A percentile compares a stretch with the other conserved stretches of the same genome.
Conservation (phyloP, 192 early-diverging fungal species). For the Linnemannia zychae region DNA sequence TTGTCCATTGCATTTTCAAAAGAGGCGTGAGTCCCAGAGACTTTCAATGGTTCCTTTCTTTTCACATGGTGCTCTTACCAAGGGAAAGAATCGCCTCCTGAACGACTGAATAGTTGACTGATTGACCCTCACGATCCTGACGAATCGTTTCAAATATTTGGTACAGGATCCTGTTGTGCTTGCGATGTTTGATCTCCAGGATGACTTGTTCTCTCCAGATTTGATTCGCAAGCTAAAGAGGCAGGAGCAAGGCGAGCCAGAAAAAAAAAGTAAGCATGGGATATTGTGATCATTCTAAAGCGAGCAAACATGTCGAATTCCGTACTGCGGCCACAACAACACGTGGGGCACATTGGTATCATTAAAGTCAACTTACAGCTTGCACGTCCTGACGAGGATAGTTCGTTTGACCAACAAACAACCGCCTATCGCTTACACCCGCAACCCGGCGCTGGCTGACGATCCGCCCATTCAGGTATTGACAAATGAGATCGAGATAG, state of each 20-base stretch:
- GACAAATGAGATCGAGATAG: slow-evolving; percentile 73
- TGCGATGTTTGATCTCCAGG: slow-evolving; percentile 65
- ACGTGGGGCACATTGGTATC: slow-evolving; percentile 1
- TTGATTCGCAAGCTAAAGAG: slow-evolving; percentile 73
- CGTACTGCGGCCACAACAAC: background rate
- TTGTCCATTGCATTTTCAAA: background rate
- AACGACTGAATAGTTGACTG: slow-evolving; percentile 67
- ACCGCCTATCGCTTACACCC: slow-evolving; percentile 39
- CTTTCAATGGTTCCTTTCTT: background rate
- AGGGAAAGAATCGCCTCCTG: slow-evolving; percentile 68
- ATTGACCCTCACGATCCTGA: slow-evolving; percentile 75
- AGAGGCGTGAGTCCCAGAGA: background rate
- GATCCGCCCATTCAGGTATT: slow-evolving; percentile 78
- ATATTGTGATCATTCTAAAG: too few species aligned
- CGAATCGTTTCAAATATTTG: slow-evolving; percentile 79
- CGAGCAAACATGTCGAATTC: too few species aligned
- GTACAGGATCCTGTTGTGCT: slow-evolving; percentile 74
- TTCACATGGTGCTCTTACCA: slow-evolving; percentile 55
- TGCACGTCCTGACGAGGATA: slow-evolving; percentile 76
- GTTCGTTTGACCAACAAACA: slow-evolving; percentile 58
- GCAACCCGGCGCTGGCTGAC: slow-evolving; percentile 55
- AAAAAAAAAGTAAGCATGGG: background rate
- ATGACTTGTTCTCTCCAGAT: slow-evolving; percentile 83
- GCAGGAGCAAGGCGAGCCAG: background rate
- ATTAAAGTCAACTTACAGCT: slow-evolving; percentile 61